Evolutionary conservation across 495 filamentous ascomycete species (phyloP), one percentile per base, ranked within the genome.

Genomic region (Copromyces sp.): DNA sequence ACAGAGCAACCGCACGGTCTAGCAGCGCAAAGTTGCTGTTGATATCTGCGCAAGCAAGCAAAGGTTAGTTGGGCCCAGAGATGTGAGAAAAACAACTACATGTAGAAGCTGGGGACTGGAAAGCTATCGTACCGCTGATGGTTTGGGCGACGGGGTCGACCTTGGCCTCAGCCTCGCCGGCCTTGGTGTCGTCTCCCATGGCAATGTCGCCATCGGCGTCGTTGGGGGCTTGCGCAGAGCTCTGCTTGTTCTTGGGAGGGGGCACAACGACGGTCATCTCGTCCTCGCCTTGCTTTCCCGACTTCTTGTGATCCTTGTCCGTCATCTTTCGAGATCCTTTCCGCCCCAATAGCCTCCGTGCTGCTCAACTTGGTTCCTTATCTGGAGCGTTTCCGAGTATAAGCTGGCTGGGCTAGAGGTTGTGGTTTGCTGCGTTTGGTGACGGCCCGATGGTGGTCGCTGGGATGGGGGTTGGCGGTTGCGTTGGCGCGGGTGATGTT

Each of bases 1-100:
- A 99, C 77, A 97, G 88, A 74, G 91, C 84, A 73, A 98, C 94
- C 74, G 95, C 95, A 78, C 93, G 92, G 75, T 97, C 94, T 73
- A 99, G 88, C 38, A 98, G 88, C 70, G 87, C 87, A 79, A 97
- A 97, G 83, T 97, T 97, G 86, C 87, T 89, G 84, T 94, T 94
- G 86, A 98, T 97, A 79, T 97, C 95, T 96, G 75, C 68, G 72
- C 69, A 69, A 68, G 11, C 24, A 40, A 59, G 17, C 6, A 24
- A 32, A 20, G 8, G 20, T 65, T 9, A 16, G 80, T 80, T 69
- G 69, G 6, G 53, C 69, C 59, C 45, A 45, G 39, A 14, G 20
- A 70, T 9, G 59, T 37, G 29, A 7, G 29, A 68, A 38, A 24
- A 42, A 42, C 16, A 14, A 4, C 14, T 41, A 6, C 40, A 41